These are phyloP conservation scores for Pigoraptor vietnamica DNA, from an alignment of 78 protist species.

Conservation along the genomic window DNA sequence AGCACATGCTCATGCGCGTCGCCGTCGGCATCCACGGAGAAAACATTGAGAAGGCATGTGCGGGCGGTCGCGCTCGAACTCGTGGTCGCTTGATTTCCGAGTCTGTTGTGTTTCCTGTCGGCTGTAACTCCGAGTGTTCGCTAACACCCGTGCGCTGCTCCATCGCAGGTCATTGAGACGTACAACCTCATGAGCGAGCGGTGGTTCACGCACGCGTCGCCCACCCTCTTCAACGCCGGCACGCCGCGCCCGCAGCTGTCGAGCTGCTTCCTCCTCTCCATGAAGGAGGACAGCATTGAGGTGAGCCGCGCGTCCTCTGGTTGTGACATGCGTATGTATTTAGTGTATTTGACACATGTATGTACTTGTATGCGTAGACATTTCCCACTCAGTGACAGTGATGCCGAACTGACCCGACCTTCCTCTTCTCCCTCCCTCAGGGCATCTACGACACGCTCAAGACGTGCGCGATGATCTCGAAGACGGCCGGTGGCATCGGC, in stretches of 20 bases:
- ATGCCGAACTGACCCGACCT: no score
- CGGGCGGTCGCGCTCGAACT: no score
- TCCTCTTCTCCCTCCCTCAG: no score
- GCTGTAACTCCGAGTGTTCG: no score
- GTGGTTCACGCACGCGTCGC: conserved; percentile 94
- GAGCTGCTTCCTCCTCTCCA: conserved; percentile 91
- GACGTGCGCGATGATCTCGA: conserved; percentile 84
- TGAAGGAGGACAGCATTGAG: conserved; percentile 88
- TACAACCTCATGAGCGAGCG: conserved; percentile 71
- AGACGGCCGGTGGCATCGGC: conserved; percentile 97
- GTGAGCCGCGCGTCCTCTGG: conserved; percentile 70
- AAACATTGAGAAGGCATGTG: conserved; percentile 52
- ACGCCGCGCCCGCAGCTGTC: conserved; percentile 92
- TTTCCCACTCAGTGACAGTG: no score
- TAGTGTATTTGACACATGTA: conserved; percentile 86
- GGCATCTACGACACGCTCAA: conserved; percentile 95
- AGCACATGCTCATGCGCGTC: conserved; percentile 97
- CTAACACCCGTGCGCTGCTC: not conserved
- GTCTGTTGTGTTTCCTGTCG: no score
- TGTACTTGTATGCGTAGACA: no score
- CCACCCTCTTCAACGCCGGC: conserved; percentile 96
- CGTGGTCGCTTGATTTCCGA: no score
- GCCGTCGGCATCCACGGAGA: conserved; percentile 87
- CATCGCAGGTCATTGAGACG: conserved; percentile 59
- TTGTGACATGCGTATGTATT: conserved; percentile 97